Evolutionary conservation across 768 basidiomycete genomes (phyloP), one percentile per base, ranked within the genome.

Genomic region (Pulveroboletus sp.): DNA sequence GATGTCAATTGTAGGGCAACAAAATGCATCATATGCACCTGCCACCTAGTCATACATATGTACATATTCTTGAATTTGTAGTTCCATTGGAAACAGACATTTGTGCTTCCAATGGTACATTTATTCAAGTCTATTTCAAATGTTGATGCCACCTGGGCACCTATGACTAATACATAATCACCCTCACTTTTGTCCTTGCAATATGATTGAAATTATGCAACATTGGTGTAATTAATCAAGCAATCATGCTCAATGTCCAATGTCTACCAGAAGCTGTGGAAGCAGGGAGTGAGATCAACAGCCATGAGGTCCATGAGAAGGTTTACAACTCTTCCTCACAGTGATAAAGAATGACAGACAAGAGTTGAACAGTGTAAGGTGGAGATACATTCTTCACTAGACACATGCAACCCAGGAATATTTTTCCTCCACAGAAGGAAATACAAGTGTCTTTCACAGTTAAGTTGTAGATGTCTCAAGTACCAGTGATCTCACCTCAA

Each of bases 401-500:
- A n/a, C n/a, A n/a, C n/a, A n/a, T n/a, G n/a, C n/a, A n/a, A n/a
- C n/a, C n/a, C n/a, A n/a, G n/a, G n/a, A n/a, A n/a, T n/a, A n/a
- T n/a, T 45, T 50, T 31, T 49, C 11, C 17, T 32, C 39, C n/a
- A 11, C 12, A 6, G 12, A 20, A 23, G 16, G 27, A 29, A 20
- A 16, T 45, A 40, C 37, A 37, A 39, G 29, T 24, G 17, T 35
- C 26, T 42, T 43, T n/a, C 35, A 23, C 42, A 47, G 51, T 23
- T n/a, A 35, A 35, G 43, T 45, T 24, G 32, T 50, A 32, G 46
- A 40, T 30, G 30, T 49, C 37, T 46, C 41, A 53, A 50, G 44
- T 32, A 35, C 34, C n/a, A n/a, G n/a, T n/a, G n/a, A n/a, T 49
- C 55, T 54, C 50, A 55, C 34, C 51, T 57, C 60, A 54, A 55